Conservation (phyloP, 306 rosid species). For the Acacia confusa region DNA sequence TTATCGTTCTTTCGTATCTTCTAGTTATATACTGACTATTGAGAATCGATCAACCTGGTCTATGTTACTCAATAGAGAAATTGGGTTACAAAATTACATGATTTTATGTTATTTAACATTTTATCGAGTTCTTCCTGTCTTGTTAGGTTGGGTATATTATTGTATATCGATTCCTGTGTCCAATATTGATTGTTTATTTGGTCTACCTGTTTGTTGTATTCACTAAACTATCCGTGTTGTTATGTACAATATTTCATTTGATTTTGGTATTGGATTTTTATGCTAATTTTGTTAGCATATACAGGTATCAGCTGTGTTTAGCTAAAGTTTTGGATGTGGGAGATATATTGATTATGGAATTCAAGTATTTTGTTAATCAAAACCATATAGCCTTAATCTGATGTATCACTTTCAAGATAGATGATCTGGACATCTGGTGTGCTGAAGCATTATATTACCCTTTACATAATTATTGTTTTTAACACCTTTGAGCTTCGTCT, state of each 20-base stretch:
- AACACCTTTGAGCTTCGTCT: background rate
- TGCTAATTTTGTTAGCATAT: background rate
- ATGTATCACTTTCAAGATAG: background rate
- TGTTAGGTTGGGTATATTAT: background rate
- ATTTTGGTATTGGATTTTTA: constrained; percentile 14
- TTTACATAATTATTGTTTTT: constrained; percentile 1
- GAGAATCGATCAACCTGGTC: constrained; percentile 34
- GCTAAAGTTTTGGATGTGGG: constrained; percentile 24
- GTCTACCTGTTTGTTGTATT: background rate
- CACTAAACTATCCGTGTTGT: background rate
- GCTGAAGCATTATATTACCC: background rate
- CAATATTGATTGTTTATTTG: constrained; percentile 21
- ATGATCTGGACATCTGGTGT: background rate
- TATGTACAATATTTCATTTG: background rate
- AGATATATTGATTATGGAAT: constrained; percentile 15
- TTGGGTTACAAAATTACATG: background rate
- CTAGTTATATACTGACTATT: background rate
- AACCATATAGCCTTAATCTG: background rate
- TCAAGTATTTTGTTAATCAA: constrained; percentile 2
- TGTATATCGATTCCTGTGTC: constrained; percentile 5
- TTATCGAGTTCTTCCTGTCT: background rate
- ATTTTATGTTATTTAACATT: constrained; percentile 8
- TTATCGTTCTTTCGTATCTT: background rate
- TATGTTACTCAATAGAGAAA: background rate
- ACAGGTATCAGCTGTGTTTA: background rate